Base-by-base conservation (phyloP, 73 alveolate genomes). In the Paramecium caudatum region DNA sequence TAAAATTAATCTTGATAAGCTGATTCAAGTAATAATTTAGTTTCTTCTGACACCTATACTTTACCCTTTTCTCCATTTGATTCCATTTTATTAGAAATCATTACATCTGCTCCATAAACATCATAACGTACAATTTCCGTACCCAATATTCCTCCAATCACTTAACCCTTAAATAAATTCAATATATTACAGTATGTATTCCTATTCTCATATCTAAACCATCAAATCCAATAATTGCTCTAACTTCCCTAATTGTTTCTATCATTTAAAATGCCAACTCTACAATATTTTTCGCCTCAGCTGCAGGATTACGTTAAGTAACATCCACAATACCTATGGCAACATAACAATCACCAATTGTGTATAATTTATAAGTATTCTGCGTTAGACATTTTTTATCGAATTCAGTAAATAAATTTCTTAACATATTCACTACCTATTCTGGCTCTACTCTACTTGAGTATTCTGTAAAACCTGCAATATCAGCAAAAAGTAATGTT, bases 341-440 rank as follows among this genome's bases (percentile, higher is more conserved):
- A 30, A 95, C 98, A 91, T 95, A 95, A 55, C 98, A 95, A 93
- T 95, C 98, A 15, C 98, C 98, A 0, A 95, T 95, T 7, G 98
- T 95, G 69, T 94, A 95, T 1, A 95, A 95, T 94, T 95, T 95
- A 83, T 94, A 95, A 4, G 94, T 93, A 65, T 94, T 91, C 19
- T 94, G 80, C 32, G 90, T 93, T 21, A 90, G 84, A 48, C 98
- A 93, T 9, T 91, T 93, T 91, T 95, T 91, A 63, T 95, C 98
- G 68, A 95, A 95, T 50, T 93, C 92, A 82, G 91, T 91, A 61
- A 95, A 95, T 33, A 95, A 81, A 37, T 91, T 94, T 91, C 92
- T 91, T 6, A 95, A 84, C 98, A 95, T 93, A 37, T 87, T 93
- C 6, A 95, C 98, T 0, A 95, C 96, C 45, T 95, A 94, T 80